phyloP scores from a whole-genome alignment of 345 rosid genomes.

The Angophora floribunda region DNA sequence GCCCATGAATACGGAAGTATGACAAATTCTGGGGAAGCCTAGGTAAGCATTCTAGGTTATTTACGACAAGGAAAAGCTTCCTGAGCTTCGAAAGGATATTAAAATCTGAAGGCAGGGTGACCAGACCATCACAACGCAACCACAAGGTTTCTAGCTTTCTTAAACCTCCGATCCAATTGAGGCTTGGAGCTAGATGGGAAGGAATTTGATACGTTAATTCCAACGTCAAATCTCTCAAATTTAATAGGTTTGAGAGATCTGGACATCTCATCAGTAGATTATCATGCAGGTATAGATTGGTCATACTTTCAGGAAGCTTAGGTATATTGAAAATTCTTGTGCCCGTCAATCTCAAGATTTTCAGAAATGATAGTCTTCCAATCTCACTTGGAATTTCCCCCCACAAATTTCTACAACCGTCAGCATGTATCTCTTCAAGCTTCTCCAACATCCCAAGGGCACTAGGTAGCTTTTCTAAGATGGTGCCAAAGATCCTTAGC shows the following conservation, averaged over 20 bases:
- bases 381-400: neutral
- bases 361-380: neutral
- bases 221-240: neutral
- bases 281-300: accelerated
- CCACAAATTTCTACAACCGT: accelerated
- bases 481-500: accelerated
- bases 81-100: neutral
- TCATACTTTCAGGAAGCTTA: neutral
- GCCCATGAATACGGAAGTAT: neutral
- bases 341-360: accelerated
- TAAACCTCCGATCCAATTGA: neutral
- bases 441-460: neutral
- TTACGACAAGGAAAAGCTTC: accelerated
- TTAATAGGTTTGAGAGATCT: neutral
- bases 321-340: neutral
- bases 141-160: accelerated
- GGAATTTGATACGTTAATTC: neutral
- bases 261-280: neutral
- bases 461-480: neutral
- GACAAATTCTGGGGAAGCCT: neutral
- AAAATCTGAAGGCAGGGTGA: neutral
- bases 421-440: neutral
- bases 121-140: accelerated
- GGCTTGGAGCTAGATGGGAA: neutral
- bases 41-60: neutral